A percentile compares a stretch with the other conserved stretches of the same genome.
phyloP scores from a whole-genome alignment of 352 stramenopile genomes.

The Globisporangium rhizosaccharum region DNA sequence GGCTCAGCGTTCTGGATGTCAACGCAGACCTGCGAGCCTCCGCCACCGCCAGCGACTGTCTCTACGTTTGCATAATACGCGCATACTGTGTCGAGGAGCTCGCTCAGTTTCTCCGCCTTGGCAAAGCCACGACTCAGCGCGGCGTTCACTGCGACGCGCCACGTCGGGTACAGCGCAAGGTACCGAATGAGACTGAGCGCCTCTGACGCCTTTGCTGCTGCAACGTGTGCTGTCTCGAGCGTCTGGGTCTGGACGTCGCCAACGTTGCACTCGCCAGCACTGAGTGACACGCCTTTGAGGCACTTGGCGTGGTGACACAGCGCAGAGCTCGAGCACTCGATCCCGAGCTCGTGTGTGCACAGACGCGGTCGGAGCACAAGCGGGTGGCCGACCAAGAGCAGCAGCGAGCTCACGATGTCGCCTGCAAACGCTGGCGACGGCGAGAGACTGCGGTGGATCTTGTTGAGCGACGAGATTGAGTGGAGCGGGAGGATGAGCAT shows the following conservation, averaged over 20 bases:
- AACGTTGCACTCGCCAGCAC: slow-evolving; percentile 19
- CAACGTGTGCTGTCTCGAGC: slow-evolving; percentile 33
- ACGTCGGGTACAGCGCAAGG: slow-evolving; percentile 69
- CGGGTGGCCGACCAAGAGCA: slow-evolving; percentile 59
- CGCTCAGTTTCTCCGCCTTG: slow-evolving; percentile 38
- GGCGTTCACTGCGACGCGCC: slow-evolving; percentile 75
- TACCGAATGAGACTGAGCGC: slow-evolving; percentile 63
- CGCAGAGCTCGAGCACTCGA: slow-evolving; percentile 59
- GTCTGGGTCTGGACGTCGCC: slow-evolving; percentile 8
- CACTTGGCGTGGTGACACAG: slow-evolving; percentile 67
- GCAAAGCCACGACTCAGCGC: slow-evolving; percentile 46
- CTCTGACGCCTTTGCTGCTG: slow-evolving; percentile 54
- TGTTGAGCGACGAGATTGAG: slow-evolving; percentile 74
- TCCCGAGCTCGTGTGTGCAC: slow-evolving; percentile 74
- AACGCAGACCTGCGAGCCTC: background rate
- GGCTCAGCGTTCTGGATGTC: slow-evolving; percentile 17
- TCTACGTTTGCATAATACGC: slow-evolving; percentile 53
- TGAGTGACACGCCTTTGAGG: slow-evolving; percentile 40
- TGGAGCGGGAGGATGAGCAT: slow-evolving; percentile 81
- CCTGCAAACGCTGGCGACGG: slow-evolving; percentile 16
- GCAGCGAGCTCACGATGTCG: slow-evolving; percentile 52
- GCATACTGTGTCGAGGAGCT: slow-evolving; percentile 60
- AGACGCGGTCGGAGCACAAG: slow-evolving; percentile 60
- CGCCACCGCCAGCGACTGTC: background rate
- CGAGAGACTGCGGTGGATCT: slow-evolving; percentile 37